Conservation (phyloP, 345 rosid genomes). For the Triadica sebifera region DNA sequence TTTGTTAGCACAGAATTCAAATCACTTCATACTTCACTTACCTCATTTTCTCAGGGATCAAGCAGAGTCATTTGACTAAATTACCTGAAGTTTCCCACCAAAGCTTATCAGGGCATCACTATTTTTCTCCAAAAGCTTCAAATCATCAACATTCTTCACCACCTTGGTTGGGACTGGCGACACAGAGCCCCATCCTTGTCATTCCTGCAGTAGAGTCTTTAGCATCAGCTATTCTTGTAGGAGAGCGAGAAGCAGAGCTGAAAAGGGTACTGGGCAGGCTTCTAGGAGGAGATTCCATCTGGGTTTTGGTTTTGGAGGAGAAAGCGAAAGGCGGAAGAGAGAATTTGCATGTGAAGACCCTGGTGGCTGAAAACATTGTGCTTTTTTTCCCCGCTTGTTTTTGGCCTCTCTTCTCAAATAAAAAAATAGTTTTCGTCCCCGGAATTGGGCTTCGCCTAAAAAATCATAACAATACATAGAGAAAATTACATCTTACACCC, state of each 20-base stretch:
- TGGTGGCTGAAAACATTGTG: slow-evolving; percentile 14
- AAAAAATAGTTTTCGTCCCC: too few relatives aligned
- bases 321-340: slow-evolving; percentile 25
- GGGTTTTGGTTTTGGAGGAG: slow-evolving; percentile 37
- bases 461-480: too few relatives aligned
- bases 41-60: slow-evolving; percentile 6
- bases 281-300: slow-evolving; percentile 28
- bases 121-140: slow-evolving; percentile 63
- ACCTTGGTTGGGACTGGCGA: slow-evolving; percentile 73
- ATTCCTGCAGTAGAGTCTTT: slow-evolving; percentile 43
- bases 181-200: slow-evolving; percentile 75
- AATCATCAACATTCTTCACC: slow-evolving; percentile 56
- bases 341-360: slow-evolving; percentile 29
- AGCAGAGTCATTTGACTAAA: neutral
- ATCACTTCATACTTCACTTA: neutral
- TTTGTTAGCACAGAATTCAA: neutral
- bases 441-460: too few relatives aligned
- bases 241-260: slow-evolving; percentile 42
- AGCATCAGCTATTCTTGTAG: slow-evolving; percentile 23
- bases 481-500: too few relatives aligned
- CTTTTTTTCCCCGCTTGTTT: neutral
- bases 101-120: slow-evolving; percentile 59
- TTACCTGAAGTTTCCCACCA: slow-evolving; percentile 85
- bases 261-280: slow-evolving; percentile 17
- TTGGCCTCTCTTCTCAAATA: too few relatives aligned